Percentiles rank a stretch among this genome's conserved stretches.
These are phyloP conservation scores for Penicillium sp. DNA, from an alignment of 2,329 filamentous ascomycete species.

Conservation along the genomic window DNA sequence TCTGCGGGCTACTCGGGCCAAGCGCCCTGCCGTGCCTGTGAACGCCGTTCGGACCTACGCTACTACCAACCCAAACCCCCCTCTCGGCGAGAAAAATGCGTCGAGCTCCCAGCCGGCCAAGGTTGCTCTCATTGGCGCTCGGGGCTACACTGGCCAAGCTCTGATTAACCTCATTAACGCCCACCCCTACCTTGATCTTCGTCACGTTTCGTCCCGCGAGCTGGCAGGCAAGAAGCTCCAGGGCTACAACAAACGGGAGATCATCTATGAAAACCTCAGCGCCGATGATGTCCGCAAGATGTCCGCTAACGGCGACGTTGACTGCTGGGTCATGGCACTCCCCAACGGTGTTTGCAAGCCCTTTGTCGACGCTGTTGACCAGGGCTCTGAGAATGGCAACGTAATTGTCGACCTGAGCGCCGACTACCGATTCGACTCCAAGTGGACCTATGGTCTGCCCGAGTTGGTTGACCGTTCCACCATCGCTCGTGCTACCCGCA, in stretches of 20 bases:
- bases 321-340: slow-evolving; percentile 96
- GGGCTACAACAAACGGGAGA: slow-evolving; percentile 84
- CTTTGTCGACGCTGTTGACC: slow-evolving; percentile 80
- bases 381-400: slow-evolving; percentile 60
- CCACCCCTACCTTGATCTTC: slow-evolving; percentile 84
- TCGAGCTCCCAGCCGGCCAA: slow-evolving; percentile 73
- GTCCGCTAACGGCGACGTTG: slow-evolving; percentile 76
- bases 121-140: slow-evolving; percentile 81
- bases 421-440: slow-evolving; percentile 82
- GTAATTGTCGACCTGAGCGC: slow-evolving; percentile 92
- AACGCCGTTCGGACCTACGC: slow-evolving; percentile 37
- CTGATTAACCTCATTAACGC: slow-evolving; percentile 79
- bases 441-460: slow-evolving; percentile 85
- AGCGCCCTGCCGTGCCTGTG: slow-evolving; percentile 27
- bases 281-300: slow-evolving; percentile 81
- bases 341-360: slow-evolving; percentile 94
- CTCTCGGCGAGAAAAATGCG: slow-evolving; percentile 79
- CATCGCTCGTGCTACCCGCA: slow-evolving; percentile 72
- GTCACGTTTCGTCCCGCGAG: slow-evolving; percentile 89
- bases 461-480: slow-evolving; percentile 72
- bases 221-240: slow-evolving; percentile 78
- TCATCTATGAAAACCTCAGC: slow-evolving; percentile 85
- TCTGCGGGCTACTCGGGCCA: slow-evolving; percentile 33
- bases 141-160: slow-evolving; percentile 90
- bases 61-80: slow-evolving; percentile 73